A percentile compares a stretch with the other conserved stretches of the same genome.
These are phyloP conservation scores for Metschnikowia gelsemii DNA, from an alignment of 805 yeast genomes.

Conservation along the genomic window DNA sequence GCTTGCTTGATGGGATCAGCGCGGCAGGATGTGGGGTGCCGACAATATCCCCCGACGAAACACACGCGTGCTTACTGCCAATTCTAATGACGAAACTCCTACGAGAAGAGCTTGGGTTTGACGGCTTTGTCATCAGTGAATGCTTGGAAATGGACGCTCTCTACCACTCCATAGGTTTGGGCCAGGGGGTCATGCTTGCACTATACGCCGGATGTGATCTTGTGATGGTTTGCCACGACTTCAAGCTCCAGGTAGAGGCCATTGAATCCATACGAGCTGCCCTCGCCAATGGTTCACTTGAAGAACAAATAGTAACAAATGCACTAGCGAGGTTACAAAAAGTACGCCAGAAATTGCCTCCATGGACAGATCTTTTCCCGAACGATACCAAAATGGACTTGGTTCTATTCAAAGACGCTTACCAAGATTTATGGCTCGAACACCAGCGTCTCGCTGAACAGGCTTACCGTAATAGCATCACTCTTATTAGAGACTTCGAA, in stretches of 20 bases:
- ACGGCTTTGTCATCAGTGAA: slow-evolving; percentile 59
- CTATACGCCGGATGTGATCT: slow-evolving; percentile 65
- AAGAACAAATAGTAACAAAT: slow-evolving; percentile 41
- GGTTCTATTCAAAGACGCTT: slow-evolving; percentile 26
- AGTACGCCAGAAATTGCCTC: slow-evolving; percentile 41
- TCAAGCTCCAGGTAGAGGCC: slow-evolving; percentile 55
- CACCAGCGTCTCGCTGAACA: slow-evolving; percentile 45
- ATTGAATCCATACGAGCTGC: slow-evolving; percentile 43
- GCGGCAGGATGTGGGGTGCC: slow-evolving; percentile 70
- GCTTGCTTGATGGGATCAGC: slow-evolving; percentile 51
- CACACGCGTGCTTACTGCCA: slow-evolving; percentile 62
- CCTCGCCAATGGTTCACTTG: slow-evolving; percentile 39
- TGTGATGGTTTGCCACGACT: slow-evolving; percentile 60
- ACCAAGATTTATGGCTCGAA: slow-evolving; percentile 36
- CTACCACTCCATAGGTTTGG: slow-evolving; percentile 60
- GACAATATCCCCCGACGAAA: slow-evolving; percentile 55
- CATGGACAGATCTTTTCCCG: slow-evolving; percentile 48
- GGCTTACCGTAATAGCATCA: slow-evolving; percentile 52
- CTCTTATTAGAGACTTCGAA: slow-evolving; percentile 54
- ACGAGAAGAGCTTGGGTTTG: slow-evolving; percentile 49
- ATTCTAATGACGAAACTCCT: slow-evolving; percentile 49
- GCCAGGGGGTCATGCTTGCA: slow-evolving; percentile 65
- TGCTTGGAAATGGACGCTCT: slow-evolving; percentile 64
- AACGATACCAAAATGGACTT: slow-evolving; percentile 27
- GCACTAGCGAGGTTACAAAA: slow-evolving; percentile 44